A percentile compares a stretch with the other conserved stretches of the same genome.
Evolutionary conservation across 495 filamentous ascomycete species (phyloP).

Genomic region (Sordaria brevicollis): DNA sequence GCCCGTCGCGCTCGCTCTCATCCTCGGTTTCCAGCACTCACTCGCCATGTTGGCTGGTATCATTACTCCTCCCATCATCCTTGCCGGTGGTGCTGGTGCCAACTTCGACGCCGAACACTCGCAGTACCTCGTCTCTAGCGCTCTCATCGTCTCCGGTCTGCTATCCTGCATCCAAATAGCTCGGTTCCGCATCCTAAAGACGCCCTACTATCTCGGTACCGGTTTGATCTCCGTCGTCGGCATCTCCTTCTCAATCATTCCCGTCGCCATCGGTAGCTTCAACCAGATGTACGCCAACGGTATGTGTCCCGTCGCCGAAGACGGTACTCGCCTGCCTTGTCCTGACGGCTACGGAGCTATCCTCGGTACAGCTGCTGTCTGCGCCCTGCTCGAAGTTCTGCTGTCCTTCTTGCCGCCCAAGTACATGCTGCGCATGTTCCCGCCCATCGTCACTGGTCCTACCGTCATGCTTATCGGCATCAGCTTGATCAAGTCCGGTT

Average conservation of each 20-base stretch:
- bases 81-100: constrained; percentile 53
- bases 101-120: constrained; percentile 49
- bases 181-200: constrained; percentile 68
- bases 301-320: constrained; percentile 52
- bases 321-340: constrained; percentile 64
- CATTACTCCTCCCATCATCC: constrained; percentile 74
- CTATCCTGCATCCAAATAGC: constrained; percentile 76
- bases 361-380: constrained; percentile 59
- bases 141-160: constrained; percentile 75
- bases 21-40: constrained; percentile 39
- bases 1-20: constrained; percentile 65
- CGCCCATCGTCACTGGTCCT: constrained; percentile 79
- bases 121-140: constrained; percentile 83
- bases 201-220: constrained; percentile 76
- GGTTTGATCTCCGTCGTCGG: constrained; percentile 87
- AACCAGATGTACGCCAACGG: constrained; percentile 80
- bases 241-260: constrained; percentile 79
- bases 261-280: constrained; percentile 68
- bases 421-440: constrained; percentile 68
- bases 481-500: constrained; percentile 61
- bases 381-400: constrained; percentile 65
- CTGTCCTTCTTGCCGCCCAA: constrained; percentile 64
- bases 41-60: constrained; percentile 45
- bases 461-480: constrained; percentile 65
- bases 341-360: constrained; percentile 80